Conservation (phyloP, 2,329 filamentous ascomycete species). For the Penicillium sp. region DNA sequence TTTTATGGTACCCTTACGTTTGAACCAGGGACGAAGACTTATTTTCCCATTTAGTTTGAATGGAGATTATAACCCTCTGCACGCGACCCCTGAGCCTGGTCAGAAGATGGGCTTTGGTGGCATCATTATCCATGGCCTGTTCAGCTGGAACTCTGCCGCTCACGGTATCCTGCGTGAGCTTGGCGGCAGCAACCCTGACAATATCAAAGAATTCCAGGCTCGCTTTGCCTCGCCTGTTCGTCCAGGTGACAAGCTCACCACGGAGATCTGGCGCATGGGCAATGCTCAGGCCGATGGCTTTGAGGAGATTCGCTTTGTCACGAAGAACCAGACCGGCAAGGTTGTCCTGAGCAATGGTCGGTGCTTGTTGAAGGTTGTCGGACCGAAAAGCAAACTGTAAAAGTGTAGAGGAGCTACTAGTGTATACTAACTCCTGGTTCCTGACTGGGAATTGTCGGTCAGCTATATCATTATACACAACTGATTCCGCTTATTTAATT, state of each 20-base stretch:
- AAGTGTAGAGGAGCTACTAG: background rate
- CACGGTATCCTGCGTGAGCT: slow-evolving; percentile 74
- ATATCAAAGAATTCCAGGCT: slow-evolving; percentile 86
- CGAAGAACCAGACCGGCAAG: slow-evolving; percentile 78
- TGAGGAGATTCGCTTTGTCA: slow-evolving; percentile 83
- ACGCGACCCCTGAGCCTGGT: slow-evolving; percentile 83
- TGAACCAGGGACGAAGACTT: background rate
- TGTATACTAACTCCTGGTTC: no score
- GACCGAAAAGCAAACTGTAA: slow-evolving; percentile 67
- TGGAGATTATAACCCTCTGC: slow-evolving; percentile 92
- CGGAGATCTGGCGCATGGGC: slow-evolving; percentile 80
- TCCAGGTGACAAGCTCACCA: slow-evolving; percentile 80
- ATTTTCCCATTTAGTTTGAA: slow-evolving; percentile 64
- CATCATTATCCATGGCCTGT: slow-evolving; percentile 86
- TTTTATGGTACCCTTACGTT: background rate
- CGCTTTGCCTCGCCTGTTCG: slow-evolving; percentile 83
- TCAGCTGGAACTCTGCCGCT: slow-evolving; percentile 79
- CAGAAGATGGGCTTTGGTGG: slow-evolving; percentile 90
- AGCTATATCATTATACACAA: no score
- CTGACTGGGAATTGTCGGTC: no score
- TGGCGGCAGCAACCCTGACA: slow-evolving; percentile 76
- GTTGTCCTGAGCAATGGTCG: slow-evolving; percentile 85
- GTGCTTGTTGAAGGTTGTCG: slow-evolving; percentile 72
- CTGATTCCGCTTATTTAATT: no score
- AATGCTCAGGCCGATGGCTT: slow-evolving; percentile 60